Evolutionary conservation across 352 stramenopile genomes (phyloP).

Genomic region (Globisporangium heterothallicum): DNA sequence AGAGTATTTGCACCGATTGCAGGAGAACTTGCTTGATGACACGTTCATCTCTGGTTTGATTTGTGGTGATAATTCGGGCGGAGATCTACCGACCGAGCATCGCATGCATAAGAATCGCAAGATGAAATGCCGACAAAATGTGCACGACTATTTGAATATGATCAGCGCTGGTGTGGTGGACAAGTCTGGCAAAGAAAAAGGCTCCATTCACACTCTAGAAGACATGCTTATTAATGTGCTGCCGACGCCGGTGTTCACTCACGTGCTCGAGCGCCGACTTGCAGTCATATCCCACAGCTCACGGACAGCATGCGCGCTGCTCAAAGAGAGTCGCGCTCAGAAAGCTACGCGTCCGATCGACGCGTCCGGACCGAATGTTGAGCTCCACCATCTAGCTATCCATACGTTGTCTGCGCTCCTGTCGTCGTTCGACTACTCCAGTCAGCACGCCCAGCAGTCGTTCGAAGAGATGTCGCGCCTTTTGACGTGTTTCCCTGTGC

Average conservation of each 20-base stretch:
- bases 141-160: conserved; percentile 78
- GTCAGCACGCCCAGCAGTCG: conserved; percentile 35
- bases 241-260: conserved; percentile 72
- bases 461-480: conserved; percentile 80
- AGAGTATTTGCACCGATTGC: conserved; percentile 64
- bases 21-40: conserved; percentile 71
- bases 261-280: conserved; percentile 69
- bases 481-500: conserved; percentile 60
- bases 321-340: conserved; percentile 41
- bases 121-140: conserved; percentile 75
- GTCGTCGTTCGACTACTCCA: conserved; percentile 62
- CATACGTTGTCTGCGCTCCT: conserved; percentile 71
- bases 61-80: conserved; percentile 60
- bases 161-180: conserved; percentile 76
- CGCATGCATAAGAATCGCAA: conserved; percentile 85
- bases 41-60: conserved; percentile 75
- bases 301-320: conserved; percentile 47
- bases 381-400: conserved; percentile 82
- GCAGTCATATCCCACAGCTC: conserved; percentile 82
- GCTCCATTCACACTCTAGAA: conserved; percentile 66
- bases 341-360: conserved; percentile 36
- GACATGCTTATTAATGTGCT: conserved; percentile 76
- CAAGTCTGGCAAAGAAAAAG: conserved; percentile 64
- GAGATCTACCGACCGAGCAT: conserved; percentile 78
- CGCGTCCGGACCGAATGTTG: conserved; percentile 31